phyloP scores from a whole-genome alignment of 495 filamentous ascomycete genomes.

The Daldinia childiae region DNA sequence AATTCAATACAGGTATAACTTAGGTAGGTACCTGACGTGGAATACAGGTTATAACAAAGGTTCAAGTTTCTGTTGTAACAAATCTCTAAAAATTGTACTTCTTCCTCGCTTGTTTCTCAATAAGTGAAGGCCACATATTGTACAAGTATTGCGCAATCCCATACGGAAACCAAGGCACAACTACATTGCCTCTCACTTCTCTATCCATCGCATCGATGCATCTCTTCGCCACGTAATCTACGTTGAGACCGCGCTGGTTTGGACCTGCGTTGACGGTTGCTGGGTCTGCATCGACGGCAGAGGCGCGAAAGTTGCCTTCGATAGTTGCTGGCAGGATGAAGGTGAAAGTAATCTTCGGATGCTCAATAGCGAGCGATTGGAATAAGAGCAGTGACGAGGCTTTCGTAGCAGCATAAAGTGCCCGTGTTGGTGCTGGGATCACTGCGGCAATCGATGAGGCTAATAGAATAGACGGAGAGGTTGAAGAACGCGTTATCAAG shows the following conservation, averaged over 20 bases:
- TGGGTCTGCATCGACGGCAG: constrained; percentile 43
- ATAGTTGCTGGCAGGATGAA: constrained; percentile 45
- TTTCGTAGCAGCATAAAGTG: constrained; percentile 46
- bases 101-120: constrained; percentile 44
- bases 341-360: constrained; percentile 43
- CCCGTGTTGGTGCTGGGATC: constrained; percentile 47
- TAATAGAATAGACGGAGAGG: constrained; percentile 40
- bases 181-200: constrained; percentile 36
- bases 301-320: constrained; percentile 45
- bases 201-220: constrained; percentile 42
- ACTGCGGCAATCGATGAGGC: constrained; percentile 46
- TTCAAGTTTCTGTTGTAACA: too few species aligned
- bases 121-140: constrained; percentile 44
- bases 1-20: background rate
- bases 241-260: constrained; percentile 40
- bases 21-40: too few species aligned
- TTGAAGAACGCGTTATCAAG: constrained; percentile 43
- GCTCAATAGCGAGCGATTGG: constrained; percentile 48
- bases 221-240: constrained; percentile 41
- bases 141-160: constrained; percentile 45
- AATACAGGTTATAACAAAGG: background rate
- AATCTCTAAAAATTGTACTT: constrained; percentile 42
- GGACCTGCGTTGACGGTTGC: constrained; percentile 12
- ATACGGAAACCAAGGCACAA: constrained; percentile 47
- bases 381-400: constrained; percentile 45